Evolutionary conservation across 2,329 filamentous ascomycete species (phyloP).

Genomic region (Trichoderma atroviride): DNA sequence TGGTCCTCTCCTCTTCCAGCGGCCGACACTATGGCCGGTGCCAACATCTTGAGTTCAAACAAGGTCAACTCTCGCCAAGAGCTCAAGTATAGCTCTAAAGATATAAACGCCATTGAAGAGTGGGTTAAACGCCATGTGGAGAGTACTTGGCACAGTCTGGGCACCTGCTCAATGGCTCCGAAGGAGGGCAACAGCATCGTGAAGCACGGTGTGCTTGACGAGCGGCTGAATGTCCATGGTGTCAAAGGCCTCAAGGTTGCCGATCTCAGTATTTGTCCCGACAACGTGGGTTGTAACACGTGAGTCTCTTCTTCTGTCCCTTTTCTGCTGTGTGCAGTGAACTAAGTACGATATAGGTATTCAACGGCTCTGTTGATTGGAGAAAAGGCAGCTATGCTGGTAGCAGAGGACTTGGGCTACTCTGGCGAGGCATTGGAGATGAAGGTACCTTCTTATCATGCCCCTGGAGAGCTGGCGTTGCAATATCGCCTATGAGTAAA

Average conservation of each 20-base stretch:
- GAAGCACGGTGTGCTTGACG: constrained; percentile 46
- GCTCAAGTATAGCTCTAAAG: constrained; percentile 17
- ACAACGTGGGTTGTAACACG: constrained; percentile 48
- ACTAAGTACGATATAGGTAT: constrained; percentile 3
- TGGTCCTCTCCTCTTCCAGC: constrained; percentile 16
- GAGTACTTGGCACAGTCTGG: constrained; percentile 48
- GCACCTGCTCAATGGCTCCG: constrained; percentile 48
- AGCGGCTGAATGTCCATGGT: constrained; percentile 45
- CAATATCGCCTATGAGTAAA: constrained; percentile 9
- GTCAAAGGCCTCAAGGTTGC: constrained; percentile 44
- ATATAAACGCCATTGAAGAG: constrained; percentile 46
- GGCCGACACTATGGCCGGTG: neutral
- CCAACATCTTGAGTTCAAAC: constrained; percentile 3
- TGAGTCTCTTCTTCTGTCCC: neutral
- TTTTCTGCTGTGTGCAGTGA: neutral
- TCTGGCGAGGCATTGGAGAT: constrained; percentile 23
- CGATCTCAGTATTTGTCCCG: constrained; percentile 39
- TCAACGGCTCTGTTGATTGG: constrained; percentile 19
- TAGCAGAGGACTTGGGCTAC: constrained; percentile 17
- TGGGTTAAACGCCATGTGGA: constrained; percentile 42
- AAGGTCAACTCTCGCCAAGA: constrained; percentile 12
- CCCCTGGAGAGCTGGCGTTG: constrained; percentile 10
- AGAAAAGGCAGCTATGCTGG: constrained; percentile 21
- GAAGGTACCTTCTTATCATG: constrained; percentile 19
- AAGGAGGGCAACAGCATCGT: constrained; percentile 31